Base-by-base conservation (phyloP, 2,329 filamentous ascomycete genomes). In the Fusarium odoratissimum region DNA sequence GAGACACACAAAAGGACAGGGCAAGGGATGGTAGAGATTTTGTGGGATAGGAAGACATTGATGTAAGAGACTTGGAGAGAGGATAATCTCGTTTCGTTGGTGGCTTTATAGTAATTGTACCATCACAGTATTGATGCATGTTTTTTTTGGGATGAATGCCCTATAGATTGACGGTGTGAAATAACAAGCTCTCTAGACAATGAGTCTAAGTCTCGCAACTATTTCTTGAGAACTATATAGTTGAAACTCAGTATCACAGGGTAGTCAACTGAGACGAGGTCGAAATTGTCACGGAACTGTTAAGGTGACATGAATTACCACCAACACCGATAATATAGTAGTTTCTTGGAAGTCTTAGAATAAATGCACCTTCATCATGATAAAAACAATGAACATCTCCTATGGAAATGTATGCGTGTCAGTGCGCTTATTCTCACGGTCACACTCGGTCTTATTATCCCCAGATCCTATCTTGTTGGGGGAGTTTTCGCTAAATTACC, bases 101-200 rank as follows among this genome's bases (percentile, higher is more conserved):
- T 35, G 30, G 41, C 30, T 35, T 58, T 58, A 41, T 60, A 71
- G 58, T 71, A 73, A 73, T 68, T 73, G 54, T 60, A 71, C 41
- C 35, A 71, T 58, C 59, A 64, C 48, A 58, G 49, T 30, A 64
- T 56, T 59, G 33, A 61, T 62, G 46, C 37, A 64, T 60, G n/a
- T 55, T 30, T 33, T 42, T 55, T 35, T 25, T 25, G 8, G 11
- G 33, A 11, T 31, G 10, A 30, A 31, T 11, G 16, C 23, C 12
- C 6, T 16, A 10, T 12, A 8, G 21, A 10, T 6, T 30, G 31
- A 8, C 16, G 19, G n/a, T n/a, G 19, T 46, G 54, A 37, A 37
- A 19, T n/a, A 4, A 13, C 1, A 23, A 21, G 57, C 16, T 21
- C n/a, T 9, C 5, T 28, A 7, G 31, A 7, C 5, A 41, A 33